phyloP scores from a whole-genome alignment of 2,329 filamentous ascomycete species.

The Penicillium brasilianum region DNA sequence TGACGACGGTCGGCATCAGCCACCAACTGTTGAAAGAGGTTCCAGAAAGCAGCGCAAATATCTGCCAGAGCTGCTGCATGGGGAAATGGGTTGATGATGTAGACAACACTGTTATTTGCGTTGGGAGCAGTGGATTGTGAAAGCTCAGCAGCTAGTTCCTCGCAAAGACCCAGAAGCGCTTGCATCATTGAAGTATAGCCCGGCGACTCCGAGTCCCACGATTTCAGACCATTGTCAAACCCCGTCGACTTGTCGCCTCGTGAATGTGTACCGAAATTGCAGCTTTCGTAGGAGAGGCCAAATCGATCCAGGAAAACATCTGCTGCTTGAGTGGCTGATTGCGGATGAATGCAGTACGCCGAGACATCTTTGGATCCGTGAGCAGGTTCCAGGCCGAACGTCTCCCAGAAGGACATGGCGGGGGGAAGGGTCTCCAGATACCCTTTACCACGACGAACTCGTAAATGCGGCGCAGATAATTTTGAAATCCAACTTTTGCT shows the following conservation, averaged over 20 bases:
- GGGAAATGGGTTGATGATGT: slow-evolving; percentile 63
- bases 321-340: slow-evolving; percentile 52
- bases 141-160: slow-evolving; percentile 46
- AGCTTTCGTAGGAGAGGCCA: slow-evolving; percentile 60
- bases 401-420: slow-evolving; percentile 65
- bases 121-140: slow-evolving; percentile 36
- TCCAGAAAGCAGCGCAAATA: slow-evolving; percentile 63
- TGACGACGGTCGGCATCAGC: slow-evolving; percentile 43
- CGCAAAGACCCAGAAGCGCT: slow-evolving; percentile 40
- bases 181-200: slow-evolving; percentile 44
- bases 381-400: slow-evolving; percentile 62
- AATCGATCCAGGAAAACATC: slow-evolving; percentile 59
- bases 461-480: slow-evolving; percentile 59
- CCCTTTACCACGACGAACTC: slow-evolving; percentile 58
- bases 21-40: slow-evolving; percentile 60
- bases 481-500: slow-evolving; percentile 45
- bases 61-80: slow-evolving; percentile 53
- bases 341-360: slow-evolving; percentile 62
- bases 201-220: slow-evolving; percentile 41
- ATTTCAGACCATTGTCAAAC: slow-evolving; percentile 44
- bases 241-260: slow-evolving; percentile 49
- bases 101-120: slow-evolving; percentile 58
- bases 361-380: slow-evolving; percentile 63
- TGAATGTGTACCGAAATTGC: slow-evolving; percentile 60
- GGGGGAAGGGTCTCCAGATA: slow-evolving; percentile 61